Percentiles rank a stretch among this genome's conserved stretches.
Evolutionary conservation across 202 grass and related monocot genomes (phyloP).

Genomic region (Musa balbisiana): DNA sequence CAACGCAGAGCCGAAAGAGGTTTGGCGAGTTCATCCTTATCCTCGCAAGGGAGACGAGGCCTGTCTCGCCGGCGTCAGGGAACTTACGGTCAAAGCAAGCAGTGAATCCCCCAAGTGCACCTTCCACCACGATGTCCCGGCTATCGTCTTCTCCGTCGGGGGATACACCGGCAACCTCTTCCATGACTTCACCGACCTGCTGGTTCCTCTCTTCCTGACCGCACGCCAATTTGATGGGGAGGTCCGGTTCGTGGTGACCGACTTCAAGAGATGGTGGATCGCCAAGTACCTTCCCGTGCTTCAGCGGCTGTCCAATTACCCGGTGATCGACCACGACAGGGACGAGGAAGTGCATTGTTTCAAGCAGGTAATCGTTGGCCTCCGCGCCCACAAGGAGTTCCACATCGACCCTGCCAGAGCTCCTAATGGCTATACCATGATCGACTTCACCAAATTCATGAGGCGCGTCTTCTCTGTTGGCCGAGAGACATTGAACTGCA

Average conservation of each 20-base stretch:
- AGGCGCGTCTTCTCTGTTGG: neutral
- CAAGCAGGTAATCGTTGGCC: neutral
- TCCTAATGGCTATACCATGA: neutral
- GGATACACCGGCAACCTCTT: constrained; percentile 15
- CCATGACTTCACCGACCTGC: constrained; percentile 7
- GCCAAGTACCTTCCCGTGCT: neutral
- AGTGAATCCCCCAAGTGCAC: neutral
- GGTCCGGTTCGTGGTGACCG: neutral
- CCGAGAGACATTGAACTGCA: neutral
- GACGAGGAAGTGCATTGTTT: neutral
- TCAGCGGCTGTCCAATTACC: neutral
- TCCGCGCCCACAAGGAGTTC: constrained; percentile 7
- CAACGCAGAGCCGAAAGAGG: too few species aligned
- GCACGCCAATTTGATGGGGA: neutral
- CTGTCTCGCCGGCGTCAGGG: neutral
- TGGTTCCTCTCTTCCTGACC: constrained; percentile 2
- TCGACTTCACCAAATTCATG: constrained; percentile 1
- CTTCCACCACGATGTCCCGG: neutral
- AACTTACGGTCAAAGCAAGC: neutral
- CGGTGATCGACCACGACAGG: neutral
- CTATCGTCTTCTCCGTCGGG: constrained; percentile 1
- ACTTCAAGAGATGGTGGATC: constrained; percentile 6
- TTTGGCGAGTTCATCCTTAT: neutral
- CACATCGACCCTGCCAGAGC: neutral
- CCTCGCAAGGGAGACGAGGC: neutral